Evolutionary conservation across 1,284 basidiomycete species (phyloP).

Genomic region (Irpex rosettiformis): DNA sequence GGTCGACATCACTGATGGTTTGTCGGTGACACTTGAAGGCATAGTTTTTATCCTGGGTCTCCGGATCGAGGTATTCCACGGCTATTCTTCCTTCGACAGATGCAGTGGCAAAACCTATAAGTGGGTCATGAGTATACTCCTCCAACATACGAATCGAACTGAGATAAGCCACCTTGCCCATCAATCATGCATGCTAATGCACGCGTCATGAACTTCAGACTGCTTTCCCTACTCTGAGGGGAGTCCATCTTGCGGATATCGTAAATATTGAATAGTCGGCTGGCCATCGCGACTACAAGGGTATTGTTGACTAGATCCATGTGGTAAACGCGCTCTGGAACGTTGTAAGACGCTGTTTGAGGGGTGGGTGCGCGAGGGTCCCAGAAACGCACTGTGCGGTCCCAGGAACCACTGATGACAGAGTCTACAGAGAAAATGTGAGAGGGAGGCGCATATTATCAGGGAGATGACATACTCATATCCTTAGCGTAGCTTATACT

Average conservation of each 20-base stretch:
- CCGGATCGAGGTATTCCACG: conserved; percentile 94
- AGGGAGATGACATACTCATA: conserved; percentile 43
- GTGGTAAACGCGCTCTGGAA: conserved; percentile 84
- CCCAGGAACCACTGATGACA: conserved; percentile 89
- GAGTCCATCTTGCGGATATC: conserved; percentile 74
- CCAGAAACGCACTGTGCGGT: conserved; percentile 85
- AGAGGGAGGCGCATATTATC: not conserved
- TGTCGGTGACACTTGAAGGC: conserved; percentile 98
- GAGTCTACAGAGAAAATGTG: conserved; percentile 41
- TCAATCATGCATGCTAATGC: conserved; percentile 89
- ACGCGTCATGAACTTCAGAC: conserved; percentile 93
- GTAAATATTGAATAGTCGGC: conserved; percentile 84
- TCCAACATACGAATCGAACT: too few relatives aligned
- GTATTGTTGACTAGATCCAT: conserved; percentile 72
- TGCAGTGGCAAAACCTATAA: conserved; percentile 84
- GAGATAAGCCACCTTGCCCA: conserved; percentile 65
- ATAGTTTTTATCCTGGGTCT: conserved; percentile 87
- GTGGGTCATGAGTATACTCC: not conserved
- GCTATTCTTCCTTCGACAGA: conserved; percentile 96
- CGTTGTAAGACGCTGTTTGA: conserved; percentile 58
- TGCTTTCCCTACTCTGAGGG: conserved; percentile 85
- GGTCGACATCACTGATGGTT: conserved; percentile 88
- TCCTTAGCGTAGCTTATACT: conserved; percentile 55
- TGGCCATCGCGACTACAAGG: conserved; percentile 89
- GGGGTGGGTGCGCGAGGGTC: conserved; percentile 65